These are phyloP conservation scores for Dinochytrium kinnereticum DNA, from an alignment of 371 early-diverging fungal species.

Conservation along the genomic window DNA sequence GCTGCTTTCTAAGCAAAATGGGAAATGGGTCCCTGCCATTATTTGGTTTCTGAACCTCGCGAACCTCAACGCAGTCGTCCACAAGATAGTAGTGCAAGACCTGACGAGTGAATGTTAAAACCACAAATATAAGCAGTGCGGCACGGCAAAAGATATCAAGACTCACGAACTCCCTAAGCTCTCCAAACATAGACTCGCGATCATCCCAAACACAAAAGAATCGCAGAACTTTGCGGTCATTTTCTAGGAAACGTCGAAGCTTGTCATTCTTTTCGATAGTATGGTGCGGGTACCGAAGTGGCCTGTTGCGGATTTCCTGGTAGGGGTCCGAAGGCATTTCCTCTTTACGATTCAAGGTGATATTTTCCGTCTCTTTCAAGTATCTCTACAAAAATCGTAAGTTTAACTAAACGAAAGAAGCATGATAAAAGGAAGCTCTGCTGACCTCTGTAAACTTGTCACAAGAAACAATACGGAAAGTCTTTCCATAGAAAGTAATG, in stretches of 20 bases:
- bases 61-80: slow-evolving; percentile 60
- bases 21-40: slow-evolving; percentile 61
- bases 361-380: slow-evolving; percentile 51
- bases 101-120: slow-evolving; percentile 2
- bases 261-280: slow-evolving; percentile 43
- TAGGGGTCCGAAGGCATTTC: slow-evolving; percentile 57
- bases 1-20: slow-evolving; percentile 54
- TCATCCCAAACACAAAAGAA: slow-evolving; percentile 68
- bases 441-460: slow-evolving; percentile 61
- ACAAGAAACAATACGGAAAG: slow-evolving; percentile 56
- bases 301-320: slow-evolving; percentile 47
- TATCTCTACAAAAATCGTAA: slow-evolving; percentile 41
- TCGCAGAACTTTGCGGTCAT: slow-evolving; percentile 61
- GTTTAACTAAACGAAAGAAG: background rate
- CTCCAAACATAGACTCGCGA: slow-evolving; percentile 60
- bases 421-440: slow-evolving; percentile 3
- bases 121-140: background rate
- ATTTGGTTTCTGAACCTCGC: slow-evolving; percentile 61
- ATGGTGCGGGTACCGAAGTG: slow-evolving; percentile 35
- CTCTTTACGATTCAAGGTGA: slow-evolving; percentile 52
- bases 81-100: slow-evolving; percentile 62
- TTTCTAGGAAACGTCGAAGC: slow-evolving; percentile 58
- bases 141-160: background rate
- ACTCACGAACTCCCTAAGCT: slow-evolving; percentile 59
- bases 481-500: slow-evolving; percentile 60